Evolutionary conservation across 352 stramenopile species (phyloP), one percentile per base, ranked within the genome.

Genomic region (Pythium guiyangense): DNA sequence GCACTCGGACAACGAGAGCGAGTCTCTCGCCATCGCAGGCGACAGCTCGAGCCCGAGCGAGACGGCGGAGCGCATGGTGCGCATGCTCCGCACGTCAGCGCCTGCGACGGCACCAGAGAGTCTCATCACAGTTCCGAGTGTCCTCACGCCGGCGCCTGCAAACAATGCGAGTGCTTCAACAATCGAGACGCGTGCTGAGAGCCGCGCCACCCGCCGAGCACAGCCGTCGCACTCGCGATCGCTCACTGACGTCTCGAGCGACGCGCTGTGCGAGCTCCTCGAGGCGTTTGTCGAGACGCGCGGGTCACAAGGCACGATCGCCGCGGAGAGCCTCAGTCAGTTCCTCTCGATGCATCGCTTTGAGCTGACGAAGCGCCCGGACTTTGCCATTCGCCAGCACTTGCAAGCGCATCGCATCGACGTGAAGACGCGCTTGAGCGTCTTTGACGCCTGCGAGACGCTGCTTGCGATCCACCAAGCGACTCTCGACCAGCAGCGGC

Each of bases 261-360:
- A 74, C 17, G 57, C 68, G 5, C 60, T 87, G 22, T 57, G 55
- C 12, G 25, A 62, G 6, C 79, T 74, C 12, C 22, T 87, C 9
- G 44, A 71, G 42, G 61, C 79, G 12, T 87, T 70, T 50, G 68
- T 87, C 18, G 40, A 59, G 22, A 59, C 54, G 15, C 64, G 70
- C 31, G 71, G 71, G 8, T 69, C 64, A 11, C 50, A 58, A 3
- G 73, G 64, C 12, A 81, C 65, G 17, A 71, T 86, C 34, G 59
- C 67, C 22, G 76, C 71, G 31, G 74, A 67, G 35, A 59, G 52
- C 35, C 57, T 86, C 22, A 62, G 52, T 3, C 51, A 82, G 42
- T 70, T 86, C 20, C 47, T 84, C 18, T 35, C 62, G 51, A 52
- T 70, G 46, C 60, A 77, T 18, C 71, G 63, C 11, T 43, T 86